Base-by-base conservation (phyloP, 1,139 yeast species). In the Pichia norvegensis region DNA sequence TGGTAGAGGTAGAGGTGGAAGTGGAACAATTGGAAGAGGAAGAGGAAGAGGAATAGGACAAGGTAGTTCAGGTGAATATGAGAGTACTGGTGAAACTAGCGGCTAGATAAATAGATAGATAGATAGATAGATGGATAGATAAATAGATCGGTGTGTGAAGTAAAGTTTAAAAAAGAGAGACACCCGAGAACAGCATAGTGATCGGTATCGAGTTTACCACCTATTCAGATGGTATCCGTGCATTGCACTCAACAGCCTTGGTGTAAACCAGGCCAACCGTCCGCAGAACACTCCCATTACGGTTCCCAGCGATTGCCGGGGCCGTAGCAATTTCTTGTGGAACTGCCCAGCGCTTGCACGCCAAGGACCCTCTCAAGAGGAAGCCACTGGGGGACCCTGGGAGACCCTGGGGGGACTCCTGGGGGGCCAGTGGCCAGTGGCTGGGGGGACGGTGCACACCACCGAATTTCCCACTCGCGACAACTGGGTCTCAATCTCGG, bases 381-480 rank as follows among this genome's bases (percentile, higher is more conserved):
- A 73, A 46, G 14, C 29, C 29, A 27, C 29, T n/a, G n/a, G n/a
- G n/a, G n/a, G n/a, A n/a, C n/a, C 79, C 63, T 58, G 56, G 76
- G 76, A 42, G 63, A 59, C 67, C 81, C 39, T n/a, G 35, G 47
- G 47, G 58, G 76, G 78, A 73, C 71, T n/a, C 79, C 63, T 58
- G 56, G 76, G 76, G 44, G 63, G 59, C 67, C 81, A 75, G 81
- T 76, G 81, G 75, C 70, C 33, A n/a, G 41, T 25, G 16, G 31
- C 39, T n/a, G 35, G 47, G 47, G 58, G 76, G 78, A 73, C 71
- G 79, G 81, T 59, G 85, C 62, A 79, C 64, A 74, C 76, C 86
- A 80, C 86, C 86, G 86, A 80, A 80, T 80, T 80, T 80, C 86
- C 86, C 86, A 80, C 85, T 83, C 82, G 79, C 73, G 23, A 36